Base-by-base conservation (phyloP, 2,329 filamentous ascomycete genomes). In the Alternaria incomplexa region DNA sequence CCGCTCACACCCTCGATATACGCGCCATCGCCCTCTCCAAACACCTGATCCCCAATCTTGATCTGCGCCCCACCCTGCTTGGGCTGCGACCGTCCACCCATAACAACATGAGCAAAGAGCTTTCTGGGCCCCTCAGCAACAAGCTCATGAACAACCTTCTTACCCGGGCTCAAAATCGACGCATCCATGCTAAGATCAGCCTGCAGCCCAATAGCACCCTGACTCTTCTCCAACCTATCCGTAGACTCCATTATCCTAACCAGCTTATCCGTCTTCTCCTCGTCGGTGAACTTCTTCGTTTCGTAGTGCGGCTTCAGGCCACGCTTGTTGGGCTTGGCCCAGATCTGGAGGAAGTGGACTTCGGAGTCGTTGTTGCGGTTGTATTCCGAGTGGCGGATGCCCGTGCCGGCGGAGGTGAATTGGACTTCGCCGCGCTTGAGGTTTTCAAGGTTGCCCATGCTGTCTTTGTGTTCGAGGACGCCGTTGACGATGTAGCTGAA, bases 311-410 rank as follows among this genome's bases (percentile, higher is more conserved):
- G 93, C 50, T 85, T 85, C 51, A 97, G 84, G 0, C 91, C 90
- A 22, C 85, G 82, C 78, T 89, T 89, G 87, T 93, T 94, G 0
- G 93, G 93, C 53, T 92, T 83, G 1, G 90, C 92, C 93, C 93
- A 97, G 72, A 97, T 96, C 80, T 97, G 93, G 32, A 97, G 82
- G 76, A 96, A 96, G 77, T 96, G 93, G 12, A 93, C 91, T 23
- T 90, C 88, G 47, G 92, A 87, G 13, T 85, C 81, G 56, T 82
- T 78, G 77, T 93, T 89, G 80, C 96, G 89, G 80, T 95, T 96
- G 81, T 90, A 89, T 81, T 97, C 93, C 8, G 89, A 91, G 79
- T 97, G 93, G 2, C 92, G 88, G 72, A 97, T 90, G 6, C 88
- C 88, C 6, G 88, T 93, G 58, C 93, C 93, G n/a, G 92, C 93